Evolutionary conservation across 805 yeast genomes (phyloP).

Genomic region (Clavispora phyllophila): DNA sequence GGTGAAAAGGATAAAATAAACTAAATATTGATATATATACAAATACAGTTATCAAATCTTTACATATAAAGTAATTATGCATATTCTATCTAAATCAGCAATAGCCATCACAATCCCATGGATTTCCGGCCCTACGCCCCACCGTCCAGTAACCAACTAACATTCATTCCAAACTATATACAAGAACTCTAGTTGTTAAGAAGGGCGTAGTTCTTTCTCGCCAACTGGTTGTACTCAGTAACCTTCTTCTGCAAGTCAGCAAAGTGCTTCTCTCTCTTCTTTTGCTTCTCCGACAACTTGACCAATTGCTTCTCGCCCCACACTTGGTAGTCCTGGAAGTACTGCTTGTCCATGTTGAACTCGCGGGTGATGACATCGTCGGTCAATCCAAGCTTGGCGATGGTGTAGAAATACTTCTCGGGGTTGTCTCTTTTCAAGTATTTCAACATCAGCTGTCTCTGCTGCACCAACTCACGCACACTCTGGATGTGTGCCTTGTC

Average conservation of each 20-base stretch:
- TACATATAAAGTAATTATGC: too few relatives aligned
- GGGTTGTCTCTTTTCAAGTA: conserved; percentile 81
- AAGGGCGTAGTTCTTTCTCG: conserved; percentile 29
- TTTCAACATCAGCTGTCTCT: conserved; percentile 76
- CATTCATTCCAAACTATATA: not conserved
- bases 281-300: conserved; percentile 37
- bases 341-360: conserved; percentile 73
- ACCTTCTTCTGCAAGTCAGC: conserved; percentile 36
- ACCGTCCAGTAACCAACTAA: not conserved
- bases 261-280: conserved; percentile 25
- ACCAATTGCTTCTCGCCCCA: conserved; percentile 72
- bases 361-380: conserved; percentile 76
- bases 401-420: conserved; percentile 76
- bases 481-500: conserved; percentile 67
- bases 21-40: too few relatives aligned
- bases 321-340: conserved; percentile 71
- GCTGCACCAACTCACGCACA: conserved; percentile 80
- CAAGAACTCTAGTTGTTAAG: conserved; percentile 7
- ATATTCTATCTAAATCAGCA: too few relatives aligned
- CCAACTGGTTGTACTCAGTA: conserved; percentile 32
- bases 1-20: too few relatives aligned
- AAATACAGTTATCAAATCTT: too few relatives aligned
- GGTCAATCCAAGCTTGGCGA: conserved; percentile 80
- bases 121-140: too few relatives aligned
- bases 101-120: too few relatives aligned